Base-by-base conservation (phyloP, 805 yeast species). In the Cyberlindnera xishuangbannaensis region DNA sequence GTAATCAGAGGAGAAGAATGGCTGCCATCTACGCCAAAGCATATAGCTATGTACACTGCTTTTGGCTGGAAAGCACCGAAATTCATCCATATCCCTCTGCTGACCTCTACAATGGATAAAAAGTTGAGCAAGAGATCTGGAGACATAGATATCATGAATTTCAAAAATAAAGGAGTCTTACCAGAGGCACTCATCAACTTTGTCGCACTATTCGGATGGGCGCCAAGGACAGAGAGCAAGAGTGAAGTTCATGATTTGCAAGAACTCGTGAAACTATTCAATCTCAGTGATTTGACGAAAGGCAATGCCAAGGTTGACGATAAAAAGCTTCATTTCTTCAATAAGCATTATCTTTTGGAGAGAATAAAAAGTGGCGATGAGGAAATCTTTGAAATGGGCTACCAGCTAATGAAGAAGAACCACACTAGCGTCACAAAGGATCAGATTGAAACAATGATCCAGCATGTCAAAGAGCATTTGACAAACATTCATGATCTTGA, bases 1-100 rank as follows among this genome's bases (percentile, higher is more conserved):
- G 98, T 92, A 7, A 77, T 92, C 5, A 68, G 99, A 45, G 99
- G 99, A 21, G 98, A 92, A 52, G 98, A 92, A 56, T 92, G 99
- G 98, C 62, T 92, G 9, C 83, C 95, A 1, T 85, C 97, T 0
- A 92, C 98, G 0, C 95, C 97, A 2, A 90, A 88, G 48, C 98
- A 92, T 51, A 68, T 87, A 28, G 90, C 95, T 0, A 56, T 92
- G 32, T 94, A 92, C 53, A 48, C 69, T 13, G 95, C 96, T 0
- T 80, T 90, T 53, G 85, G 83, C 0, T 90, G 97, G 97, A 43
- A 50, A 0, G 75, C 82, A 1, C 98, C 99, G 0, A 50, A 67
- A 14, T 92, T 76, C 54, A 68, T 83, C n/a, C 99, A 92, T 53
- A 82, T 92, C 30, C 98, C 99, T 1, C 61, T 92, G 24, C 59